A percentile compares a stretch with the other conserved stretches of the same genome.
These are phyloP conservation scores for Exophiala dermatitidis DNA, from an alignment of 2,329 filamentous ascomycete species.

Conservation along the genomic window DNA sequence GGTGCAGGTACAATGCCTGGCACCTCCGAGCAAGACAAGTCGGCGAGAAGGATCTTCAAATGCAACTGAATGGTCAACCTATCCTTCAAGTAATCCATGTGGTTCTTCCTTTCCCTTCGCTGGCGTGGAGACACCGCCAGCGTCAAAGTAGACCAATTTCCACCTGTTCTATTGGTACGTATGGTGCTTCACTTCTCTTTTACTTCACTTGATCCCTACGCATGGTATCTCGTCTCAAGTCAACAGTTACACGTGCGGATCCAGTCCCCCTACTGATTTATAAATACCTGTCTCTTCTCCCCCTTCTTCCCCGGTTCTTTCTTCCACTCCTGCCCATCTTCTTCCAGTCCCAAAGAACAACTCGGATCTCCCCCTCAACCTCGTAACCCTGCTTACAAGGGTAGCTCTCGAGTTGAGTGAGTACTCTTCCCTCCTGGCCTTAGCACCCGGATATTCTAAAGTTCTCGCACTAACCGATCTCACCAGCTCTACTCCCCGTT, in stretches of 20 bases:
- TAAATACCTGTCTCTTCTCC: constrained; percentile 8
- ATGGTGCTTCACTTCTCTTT: background rate
- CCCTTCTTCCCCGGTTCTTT: background rate
- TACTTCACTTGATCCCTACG: background rate
- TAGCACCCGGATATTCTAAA: too few relatives aligned
- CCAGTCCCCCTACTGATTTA: background rate
- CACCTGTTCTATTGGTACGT: background rate
- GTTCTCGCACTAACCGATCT: too few relatives aligned
- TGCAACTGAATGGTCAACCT: background rate
- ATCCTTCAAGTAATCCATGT: too few relatives aligned
- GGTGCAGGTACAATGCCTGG: too few relatives aligned
- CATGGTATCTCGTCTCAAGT: background rate
- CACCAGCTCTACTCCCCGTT: too few relatives aligned
- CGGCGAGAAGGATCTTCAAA: background rate
- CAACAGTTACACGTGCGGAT: background rate
- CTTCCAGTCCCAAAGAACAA: background rate
- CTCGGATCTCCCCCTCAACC: background rate
- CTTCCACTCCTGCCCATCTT: background rate
- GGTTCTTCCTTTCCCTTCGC: too few relatives aligned
- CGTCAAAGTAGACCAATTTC: background rate
- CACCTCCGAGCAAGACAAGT: too few relatives aligned
- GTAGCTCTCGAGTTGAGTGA: too few relatives aligned
- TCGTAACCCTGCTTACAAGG: too few relatives aligned
- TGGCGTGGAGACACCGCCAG: too few relatives aligned
- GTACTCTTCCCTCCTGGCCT: too few relatives aligned